Percentiles rank a stretch among this genome's conserved stretches.
These are phyloP conservation scores for Metschnikowia cerradonensis DNA, from an alignment of 805 yeast species.

Conservation along the genomic window DNA sequence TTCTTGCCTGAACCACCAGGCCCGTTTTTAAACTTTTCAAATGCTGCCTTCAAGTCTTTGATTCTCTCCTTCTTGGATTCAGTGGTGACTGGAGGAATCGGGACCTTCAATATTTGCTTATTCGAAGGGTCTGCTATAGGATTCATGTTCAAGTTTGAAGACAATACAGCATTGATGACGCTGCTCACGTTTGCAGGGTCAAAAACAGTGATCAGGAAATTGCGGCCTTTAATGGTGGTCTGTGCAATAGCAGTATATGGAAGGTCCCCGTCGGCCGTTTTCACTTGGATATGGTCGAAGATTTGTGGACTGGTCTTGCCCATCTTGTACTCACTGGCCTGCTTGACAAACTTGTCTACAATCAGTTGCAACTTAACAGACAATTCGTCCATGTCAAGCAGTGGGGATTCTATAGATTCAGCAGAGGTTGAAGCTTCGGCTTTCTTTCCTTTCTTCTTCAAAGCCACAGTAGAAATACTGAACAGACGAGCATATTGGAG, in stretches of 20 bases:
- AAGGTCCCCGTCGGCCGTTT: conserved; percentile 42
- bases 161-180: conserved; percentile 67
- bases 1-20: conserved; percentile 27
- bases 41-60: conserved; percentile 60
- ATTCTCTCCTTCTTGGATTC: conserved; percentile 57
- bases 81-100: conserved; percentile 70
- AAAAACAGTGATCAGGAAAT: conserved; percentile 74
- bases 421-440: conserved; percentile 6
- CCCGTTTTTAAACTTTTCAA: conserved; percentile 57
- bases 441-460: conserved; percentile 15
- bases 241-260: conserved; percentile 66
- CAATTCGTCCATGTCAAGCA: conserved; percentile 31
- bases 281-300: conserved; percentile 57
- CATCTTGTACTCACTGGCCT: conserved; percentile 58
- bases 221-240: conserved; percentile 65
- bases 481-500: not conserved
- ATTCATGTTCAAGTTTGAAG: conserved; percentile 65
- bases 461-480: conserved; percentile 5
- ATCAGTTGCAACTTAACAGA: conserved; percentile 44
- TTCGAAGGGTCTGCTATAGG: conserved; percentile 75
- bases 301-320: conserved; percentile 67
- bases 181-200: conserved; percentile 73
- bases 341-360: conserved; percentile 50
- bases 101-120: conserved; percentile 67
- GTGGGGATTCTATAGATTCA: conserved; percentile 6